Conservation (phyloP, 1,284 basidiomycete species). For the Boletus mariae region DNA sequence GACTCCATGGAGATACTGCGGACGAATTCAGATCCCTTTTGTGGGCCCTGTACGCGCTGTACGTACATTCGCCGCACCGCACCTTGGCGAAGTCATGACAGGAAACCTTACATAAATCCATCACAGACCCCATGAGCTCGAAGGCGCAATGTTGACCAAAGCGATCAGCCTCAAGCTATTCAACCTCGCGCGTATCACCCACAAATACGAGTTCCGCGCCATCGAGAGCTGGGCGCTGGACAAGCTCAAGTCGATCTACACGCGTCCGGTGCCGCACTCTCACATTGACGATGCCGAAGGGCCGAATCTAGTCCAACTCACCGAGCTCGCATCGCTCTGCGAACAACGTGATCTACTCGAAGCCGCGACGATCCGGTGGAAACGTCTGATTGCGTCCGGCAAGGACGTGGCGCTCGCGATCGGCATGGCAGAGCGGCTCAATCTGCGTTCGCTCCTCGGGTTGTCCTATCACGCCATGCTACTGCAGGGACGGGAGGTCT, state of each 20-base stretch:
- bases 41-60: slow-evolving; percentile 50
- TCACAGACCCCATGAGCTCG: slow-evolving; percentile 46
- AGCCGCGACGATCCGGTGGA: slow-evolving; percentile 37
- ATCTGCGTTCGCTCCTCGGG: slow-evolving; percentile 39
- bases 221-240: slow-evolving; percentile 48
- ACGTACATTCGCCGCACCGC: slow-evolving; percentile 27
- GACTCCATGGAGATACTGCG: slow-evolving; percentile 45
- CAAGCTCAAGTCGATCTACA: slow-evolving; percentile 40
- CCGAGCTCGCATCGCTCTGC: slow-evolving; percentile 44
- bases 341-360: slow-evolving; percentile 44
- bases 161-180: slow-evolving; percentile 42
- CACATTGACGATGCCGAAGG: slow-evolving; percentile 31
- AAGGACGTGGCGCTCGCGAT: slow-evolving; percentile 43
- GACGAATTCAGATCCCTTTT: slow-evolving; percentile 46
- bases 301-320: slow-evolving; percentile 38
- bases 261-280: slow-evolving; percentile 28
- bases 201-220: slow-evolving; percentile 55
- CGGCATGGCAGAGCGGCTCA: slow-evolving; percentile 41
- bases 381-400: slow-evolving; percentile 40
- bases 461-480: slow-evolving; percentile 44
- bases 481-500: slow-evolving; percentile 39
- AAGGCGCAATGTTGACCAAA: slow-evolving; percentile 39
- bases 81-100: slow-evolving; percentile 2
- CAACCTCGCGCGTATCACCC: slow-evolving; percentile 48
- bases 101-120: slow-evolving; percentile 3